Evolutionary conservation across 2,329 filamentous ascomycete genomes (phyloP).

Genomic region (Simplicillium aogashimaense): DNA sequence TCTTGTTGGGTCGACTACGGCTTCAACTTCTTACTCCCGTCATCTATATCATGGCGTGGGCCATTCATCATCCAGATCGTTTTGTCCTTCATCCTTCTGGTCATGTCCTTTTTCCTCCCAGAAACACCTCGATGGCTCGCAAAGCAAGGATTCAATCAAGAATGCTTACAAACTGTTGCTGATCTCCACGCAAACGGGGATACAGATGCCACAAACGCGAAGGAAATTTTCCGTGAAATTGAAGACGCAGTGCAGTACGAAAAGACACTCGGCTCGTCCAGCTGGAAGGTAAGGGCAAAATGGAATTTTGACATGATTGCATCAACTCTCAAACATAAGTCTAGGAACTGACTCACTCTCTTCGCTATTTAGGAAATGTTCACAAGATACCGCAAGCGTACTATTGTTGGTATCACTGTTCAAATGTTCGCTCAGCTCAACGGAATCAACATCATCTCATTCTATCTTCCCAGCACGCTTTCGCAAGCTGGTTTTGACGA

Average conservation of each 20-base stretch:
- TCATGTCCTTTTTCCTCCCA: conserved; percentile 13
- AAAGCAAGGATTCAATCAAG: conserved; percentile 18
- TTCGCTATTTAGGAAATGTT: conserved; percentile 33
- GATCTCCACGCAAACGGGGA: conserved; percentile 26
- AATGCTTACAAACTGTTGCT: conserved; percentile 25
- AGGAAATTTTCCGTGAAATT: conserved; percentile 18
- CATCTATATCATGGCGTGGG: conserved; percentile 7
- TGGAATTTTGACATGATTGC: too few relatives aligned
- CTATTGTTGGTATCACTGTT: conserved; percentile 26
- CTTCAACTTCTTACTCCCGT: conserved; percentile 7
- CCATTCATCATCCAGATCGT: conserved; percentile 10
- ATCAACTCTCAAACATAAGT: too few relatives aligned
- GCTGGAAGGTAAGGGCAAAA: too few relatives aligned
- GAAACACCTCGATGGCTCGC: conserved; percentile 30
- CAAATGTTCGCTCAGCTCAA: conserved; percentile 30
- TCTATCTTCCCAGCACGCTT: conserved; percentile 26
- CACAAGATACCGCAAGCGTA: conserved; percentile 28
- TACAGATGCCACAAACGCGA: conserved; percentile 20
- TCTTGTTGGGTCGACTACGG: conserved; percentile 9
- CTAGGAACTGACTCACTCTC: too few relatives aligned
- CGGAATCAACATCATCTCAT: conserved; percentile 31
- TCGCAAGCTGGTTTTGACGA: conserved; percentile 23
- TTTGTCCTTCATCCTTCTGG: conserved; percentile 6
- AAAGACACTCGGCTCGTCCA: conserved; percentile 5
- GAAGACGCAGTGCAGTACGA: conserved; percentile 6